Percentiles rank a stretch among this genome's conserved stretches.
These are phyloP conservation scores for Populus hybrid DNA, from an alignment of 441 rosid species.

Conservation along the genomic window DNA sequence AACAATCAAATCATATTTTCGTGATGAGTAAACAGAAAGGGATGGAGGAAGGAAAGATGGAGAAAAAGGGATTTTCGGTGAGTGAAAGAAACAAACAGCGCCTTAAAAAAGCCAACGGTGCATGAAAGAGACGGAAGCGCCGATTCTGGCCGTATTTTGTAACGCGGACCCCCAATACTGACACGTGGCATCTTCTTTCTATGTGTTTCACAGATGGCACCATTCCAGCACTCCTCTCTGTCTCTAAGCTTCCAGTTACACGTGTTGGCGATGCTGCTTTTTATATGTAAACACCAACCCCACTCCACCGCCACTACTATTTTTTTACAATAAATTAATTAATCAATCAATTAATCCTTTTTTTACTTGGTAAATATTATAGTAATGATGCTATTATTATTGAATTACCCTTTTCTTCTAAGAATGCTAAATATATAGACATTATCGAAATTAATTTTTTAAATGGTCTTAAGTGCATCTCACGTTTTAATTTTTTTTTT, in stretches of 20 bases:
- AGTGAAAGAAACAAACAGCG: background rate
- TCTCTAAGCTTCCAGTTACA: conserved; percentile 9
- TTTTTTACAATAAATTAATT: too few relatives aligned
- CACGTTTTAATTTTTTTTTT: background rate
- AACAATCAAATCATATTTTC: too few relatives aligned
- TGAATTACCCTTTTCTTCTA: background rate
- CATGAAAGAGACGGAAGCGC: conserved; percentile 20
- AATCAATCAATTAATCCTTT: too few relatives aligned
- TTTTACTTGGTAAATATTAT: background rate
- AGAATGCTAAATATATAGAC: background rate
- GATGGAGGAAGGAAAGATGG: background rate
- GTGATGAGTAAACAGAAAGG: background rate
- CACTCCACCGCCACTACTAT: background rate
- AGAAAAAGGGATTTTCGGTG: background rate
- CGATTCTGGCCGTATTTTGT: background rate
- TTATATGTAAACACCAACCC: background rate
- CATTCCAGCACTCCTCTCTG: background rate
- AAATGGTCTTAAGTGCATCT: background rate
- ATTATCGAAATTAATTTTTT: too few relatives aligned
- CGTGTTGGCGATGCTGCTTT: conserved; percentile 16
- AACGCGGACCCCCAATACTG: conserved; percentile 11
- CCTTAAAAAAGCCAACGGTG: conserved; percentile 17
- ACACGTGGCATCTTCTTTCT: conserved; percentile 37
- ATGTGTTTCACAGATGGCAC: conserved; percentile 24
- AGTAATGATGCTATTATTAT: background rate